phyloP scores from a whole-genome alignment of 441 rosid species.

The Gossypium gossypioides region DNA sequence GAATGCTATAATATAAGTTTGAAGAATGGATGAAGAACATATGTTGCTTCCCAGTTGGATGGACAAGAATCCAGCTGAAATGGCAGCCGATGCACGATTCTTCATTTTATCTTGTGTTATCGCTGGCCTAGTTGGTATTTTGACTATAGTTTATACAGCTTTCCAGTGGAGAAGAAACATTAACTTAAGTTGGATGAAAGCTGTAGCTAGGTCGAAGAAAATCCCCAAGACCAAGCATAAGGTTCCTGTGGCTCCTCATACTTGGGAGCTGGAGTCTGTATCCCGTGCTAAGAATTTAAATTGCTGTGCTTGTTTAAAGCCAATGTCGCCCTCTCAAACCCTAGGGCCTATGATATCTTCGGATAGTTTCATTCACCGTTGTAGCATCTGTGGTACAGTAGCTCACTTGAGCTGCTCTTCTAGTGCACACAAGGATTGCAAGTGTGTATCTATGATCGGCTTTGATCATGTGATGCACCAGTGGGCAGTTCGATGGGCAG shows the following conservation, averaged over 20 bases:
- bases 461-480: constrained; percentile 71
- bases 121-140: constrained; percentile 74
- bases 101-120: constrained; percentile 53
- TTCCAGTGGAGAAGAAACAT: constrained; percentile 92
- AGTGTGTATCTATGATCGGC: constrained; percentile 78
- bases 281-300: constrained; percentile 71
- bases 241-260: constrained; percentile 59
- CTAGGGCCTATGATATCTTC: constrained; percentile 46
- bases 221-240: constrained; percentile 72
- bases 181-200: constrained; percentile 85
- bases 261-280: constrained; percentile 54
- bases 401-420: constrained; percentile 69
- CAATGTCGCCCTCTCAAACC: constrained; percentile 67
- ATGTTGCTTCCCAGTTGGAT: constrained; percentile 44
- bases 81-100: constrained; percentile 38
- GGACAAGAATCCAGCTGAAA: constrained; percentile 35
- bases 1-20: constrained; percentile 16
- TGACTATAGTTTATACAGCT: constrained; percentile 78
- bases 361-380: constrained; percentile 49
- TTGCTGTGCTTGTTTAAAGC: constrained; percentile 78
- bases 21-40: constrained; percentile 56
- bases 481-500: constrained; percentile 89
- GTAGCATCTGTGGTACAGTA: constrained; percentile 70
- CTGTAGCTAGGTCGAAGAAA: constrained; percentile 83
- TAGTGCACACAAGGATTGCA: constrained; percentile 69